Evolutionary conservation across 768 basidiomycete genomes (phyloP), one percentile per base, ranked within the genome.

Genomic region (Scleroderma citrinum): DNA sequence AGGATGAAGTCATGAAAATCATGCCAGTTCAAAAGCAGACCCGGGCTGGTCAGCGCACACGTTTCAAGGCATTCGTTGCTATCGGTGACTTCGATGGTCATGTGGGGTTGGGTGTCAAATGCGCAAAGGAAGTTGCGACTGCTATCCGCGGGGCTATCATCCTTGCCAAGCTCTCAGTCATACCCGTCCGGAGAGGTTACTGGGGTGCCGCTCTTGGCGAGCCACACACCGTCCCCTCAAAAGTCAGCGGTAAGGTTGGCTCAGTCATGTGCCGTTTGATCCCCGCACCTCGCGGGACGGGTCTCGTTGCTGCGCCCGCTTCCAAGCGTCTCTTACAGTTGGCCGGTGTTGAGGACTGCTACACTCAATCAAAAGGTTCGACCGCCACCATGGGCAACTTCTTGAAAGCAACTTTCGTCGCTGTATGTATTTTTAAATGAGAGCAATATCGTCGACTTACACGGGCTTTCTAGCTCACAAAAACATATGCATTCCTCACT

Each of bases 21-120:
- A 93, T 93, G 86, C 96, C 96, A 59, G 96, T 99, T 49, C 96
- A 98, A 76, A 99, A 99, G 75, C 96, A 99, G 73, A 99, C 96
- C 53, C 93, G 92, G 66, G 96, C 96, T 60, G 96, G 96, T 71
- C 96, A 99, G 73, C 90, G 96, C 61, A 99, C 96, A 52, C 89
- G 96, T 56, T 99, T 99, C 85, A 98, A 99, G 77, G 96, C 96
- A 23, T 98, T 97, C 74, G 96, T 98, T 62, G 96, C 96, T 53
- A 96, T 99, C 63, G 96, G 96, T 68, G 96, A 99, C 76, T 91
- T 84, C 61, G 93, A 97, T 64, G 95, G 96, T 49, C 96, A 98
- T 69, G 94, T 99, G 65, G 96, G 96, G 62, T 85, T 99, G 65
- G 96, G 96, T 70, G 94, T 98, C 70, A 99, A 99, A 76, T 98